Conservation (phyloP, 176 grass and related monocot species). For the Oryza officinalis region DNA sequence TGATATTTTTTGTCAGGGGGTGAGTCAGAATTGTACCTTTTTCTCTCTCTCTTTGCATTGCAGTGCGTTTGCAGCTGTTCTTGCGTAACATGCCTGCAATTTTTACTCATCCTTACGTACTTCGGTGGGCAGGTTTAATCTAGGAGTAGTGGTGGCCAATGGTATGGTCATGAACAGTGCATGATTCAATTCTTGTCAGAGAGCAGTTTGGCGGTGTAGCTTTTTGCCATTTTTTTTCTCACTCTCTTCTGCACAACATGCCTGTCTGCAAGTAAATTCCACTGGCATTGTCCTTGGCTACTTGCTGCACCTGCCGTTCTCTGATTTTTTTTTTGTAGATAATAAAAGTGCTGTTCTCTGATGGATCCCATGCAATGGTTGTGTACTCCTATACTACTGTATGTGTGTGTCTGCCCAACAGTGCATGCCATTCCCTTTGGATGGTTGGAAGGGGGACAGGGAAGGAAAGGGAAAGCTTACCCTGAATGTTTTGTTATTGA, state of each 20-base stretch:
- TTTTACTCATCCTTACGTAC: conserved; percentile 12
- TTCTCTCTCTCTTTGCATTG: conserved; percentile 25
- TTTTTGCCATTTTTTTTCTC: conserved; percentile 2
- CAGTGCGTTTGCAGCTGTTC: conserved; percentile 12
- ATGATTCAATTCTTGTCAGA: conserved; percentile 39
- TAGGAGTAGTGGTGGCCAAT: neutral
- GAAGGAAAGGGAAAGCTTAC: neutral
- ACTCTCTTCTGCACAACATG: conserved; percentile 42
- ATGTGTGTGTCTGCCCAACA: neutral
- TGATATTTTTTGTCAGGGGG: conserved; percentile 44
- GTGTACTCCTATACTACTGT: no score
- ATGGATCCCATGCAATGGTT: conserved; percentile 29
- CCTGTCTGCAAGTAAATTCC: conserved; percentile 41
- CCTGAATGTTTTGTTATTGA: neutral
- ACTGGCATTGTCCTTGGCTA: neutral
- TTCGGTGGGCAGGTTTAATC: neutral
- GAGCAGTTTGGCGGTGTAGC: conserved; percentile 33
- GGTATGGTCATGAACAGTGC: conserved; percentile 39
- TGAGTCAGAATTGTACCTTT: conserved; percentile 41
- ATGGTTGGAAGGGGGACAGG: conserved; percentile 40
- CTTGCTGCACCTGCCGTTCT: conserved; percentile 9
- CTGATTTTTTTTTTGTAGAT: neutral
- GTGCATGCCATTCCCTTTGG: conserved; percentile 23
- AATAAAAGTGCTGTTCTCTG: conserved; percentile 28
- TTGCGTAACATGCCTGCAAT: conserved; percentile 42